These are phyloP conservation scores for Botrytis elliptica DNA, from an alignment of 2,329 filamentous ascomycete genomes.

Conservation along the genomic window DNA sequence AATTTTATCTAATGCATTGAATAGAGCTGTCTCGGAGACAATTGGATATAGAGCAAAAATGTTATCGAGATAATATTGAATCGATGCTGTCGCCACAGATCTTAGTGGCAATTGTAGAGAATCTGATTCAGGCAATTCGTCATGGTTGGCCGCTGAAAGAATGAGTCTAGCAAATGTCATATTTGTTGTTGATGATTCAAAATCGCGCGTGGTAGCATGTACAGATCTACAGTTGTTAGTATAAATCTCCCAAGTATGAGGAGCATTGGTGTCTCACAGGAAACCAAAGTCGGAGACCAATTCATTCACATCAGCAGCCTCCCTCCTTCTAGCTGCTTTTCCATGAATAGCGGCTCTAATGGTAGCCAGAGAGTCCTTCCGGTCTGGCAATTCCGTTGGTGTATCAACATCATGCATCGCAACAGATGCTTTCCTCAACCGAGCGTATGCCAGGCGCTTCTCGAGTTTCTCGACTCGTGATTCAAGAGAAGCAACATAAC, in stretches of 20 bases:
- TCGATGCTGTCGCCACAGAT: slow-evolving; percentile 63
- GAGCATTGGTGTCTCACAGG: slow-evolving; percentile 54
- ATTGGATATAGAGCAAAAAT: slow-evolving; percentile 78
- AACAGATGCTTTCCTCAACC: slow-evolving; percentile 69
- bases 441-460: slow-evolving; percentile 68
- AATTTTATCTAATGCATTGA: slow-evolving; percentile 75
- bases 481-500: slow-evolving; percentile 94
- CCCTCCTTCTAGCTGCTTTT: slow-evolving; percentile 62
- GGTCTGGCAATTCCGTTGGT: slow-evolving; percentile 49
- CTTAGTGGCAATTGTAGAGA: slow-evolving; percentile 68
- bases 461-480: slow-evolving; percentile 86
- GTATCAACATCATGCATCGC: slow-evolving; percentile 61
- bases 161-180: slow-evolving; percentile 93
- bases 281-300: slow-evolving; percentile 93
- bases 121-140: slow-evolving; percentile 62
- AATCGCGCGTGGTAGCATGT: slow-evolving; percentile 91
- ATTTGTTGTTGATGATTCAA: slow-evolving; percentile 81
- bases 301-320: slow-evolving; percentile 85
- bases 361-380: slow-evolving; percentile 61
- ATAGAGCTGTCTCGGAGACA: slow-evolving; percentile 76
- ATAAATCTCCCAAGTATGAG: not conserved
- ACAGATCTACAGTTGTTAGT: slow-evolving; percentile 62
- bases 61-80: slow-evolving; percentile 83
- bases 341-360: slow-evolving; percentile 63
- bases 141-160: slow-evolving; percentile 75